These are phyloP conservation scores for Murraya paniculata DNA, from an alignment of 345 rosid genomes.

Conservation along the genomic window DNA sequence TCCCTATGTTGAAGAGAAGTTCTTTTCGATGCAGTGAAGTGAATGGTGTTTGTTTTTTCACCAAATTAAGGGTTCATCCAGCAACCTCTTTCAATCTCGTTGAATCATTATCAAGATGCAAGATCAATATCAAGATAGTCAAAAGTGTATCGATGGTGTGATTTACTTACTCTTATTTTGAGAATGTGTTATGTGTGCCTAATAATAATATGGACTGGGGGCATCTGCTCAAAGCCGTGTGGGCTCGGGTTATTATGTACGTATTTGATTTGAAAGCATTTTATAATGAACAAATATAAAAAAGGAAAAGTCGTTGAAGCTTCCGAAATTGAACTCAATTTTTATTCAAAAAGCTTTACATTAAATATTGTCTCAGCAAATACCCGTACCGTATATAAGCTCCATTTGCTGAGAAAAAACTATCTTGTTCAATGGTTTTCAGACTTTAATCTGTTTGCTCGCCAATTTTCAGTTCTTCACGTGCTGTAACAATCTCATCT, in stretches of 20 bases:
- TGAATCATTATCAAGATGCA: neutral
- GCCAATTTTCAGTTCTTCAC: slow-evolving; percentile 45
- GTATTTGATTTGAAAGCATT: neutral
- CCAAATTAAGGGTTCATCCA: neutral
- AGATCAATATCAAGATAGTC: neutral
- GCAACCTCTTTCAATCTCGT: neutral
- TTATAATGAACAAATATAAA: too few species aligned
- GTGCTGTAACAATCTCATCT: slow-evolving; percentile 28
- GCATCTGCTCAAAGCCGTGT: neutral
- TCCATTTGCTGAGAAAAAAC: neutral
- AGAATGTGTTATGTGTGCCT: neutral
- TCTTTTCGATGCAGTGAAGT: neutral
- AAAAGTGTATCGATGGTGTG: neutral
- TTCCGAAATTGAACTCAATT: neutral
- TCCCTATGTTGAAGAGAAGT: neutral
- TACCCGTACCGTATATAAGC: neutral
- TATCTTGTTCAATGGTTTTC: neutral
- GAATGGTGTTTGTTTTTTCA: neutral
- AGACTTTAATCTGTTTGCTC: neutral
- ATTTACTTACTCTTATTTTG: neutral
- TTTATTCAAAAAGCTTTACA: too few species aligned
- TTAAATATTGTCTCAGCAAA: neutral
- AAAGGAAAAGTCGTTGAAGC: neutral
- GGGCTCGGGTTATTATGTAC: neutral
- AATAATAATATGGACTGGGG: neutral